Conservation (phyloP, 1,284 basidiomycete species). For the Vanrija sp. region DNA sequence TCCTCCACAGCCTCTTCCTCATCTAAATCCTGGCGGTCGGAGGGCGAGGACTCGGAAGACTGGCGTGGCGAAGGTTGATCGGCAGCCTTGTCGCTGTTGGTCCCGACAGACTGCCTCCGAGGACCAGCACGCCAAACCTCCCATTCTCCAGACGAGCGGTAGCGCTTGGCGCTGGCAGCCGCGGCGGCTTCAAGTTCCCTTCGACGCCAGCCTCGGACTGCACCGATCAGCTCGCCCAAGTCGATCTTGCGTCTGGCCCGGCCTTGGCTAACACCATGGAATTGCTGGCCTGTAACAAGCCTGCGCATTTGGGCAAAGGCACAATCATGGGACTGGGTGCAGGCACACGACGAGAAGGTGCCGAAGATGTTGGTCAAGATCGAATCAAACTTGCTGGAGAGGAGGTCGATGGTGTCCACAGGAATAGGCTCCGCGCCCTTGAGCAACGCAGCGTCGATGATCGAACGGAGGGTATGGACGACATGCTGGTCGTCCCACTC, state of each 20-base stretch:
- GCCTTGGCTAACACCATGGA: conserved; percentile 17
- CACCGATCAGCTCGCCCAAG: conserved; percentile 66
- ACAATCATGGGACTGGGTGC: conserved; percentile 63
- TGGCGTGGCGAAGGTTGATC: neutral
- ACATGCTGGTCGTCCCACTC: conserved; percentile 94
- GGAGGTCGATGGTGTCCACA: conserved; percentile 23
- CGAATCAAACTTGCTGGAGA: conserved; percentile 61
- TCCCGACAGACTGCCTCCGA: neutral
- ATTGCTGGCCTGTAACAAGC: conserved; percentile 51
- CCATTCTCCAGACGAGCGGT: conserved; percentile 17
- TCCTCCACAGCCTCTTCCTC: neutral
- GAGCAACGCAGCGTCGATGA: conserved; percentile 28
- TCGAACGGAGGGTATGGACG: conserved; percentile 63
- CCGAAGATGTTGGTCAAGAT: conserved; percentile 69
- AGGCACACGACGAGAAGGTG: conserved; percentile 74
- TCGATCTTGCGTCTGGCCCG: conserved; percentile 48
- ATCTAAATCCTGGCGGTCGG: neutral
- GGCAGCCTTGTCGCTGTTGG: neutral
- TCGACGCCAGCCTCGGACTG: conserved; percentile 60
- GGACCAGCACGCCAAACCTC: conserved; percentile 16
- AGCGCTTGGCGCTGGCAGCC: conserved; percentile 24
- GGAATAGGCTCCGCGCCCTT: conserved; percentile 12
- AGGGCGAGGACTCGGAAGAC: neutral
- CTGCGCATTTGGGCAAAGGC: conserved; percentile 63
- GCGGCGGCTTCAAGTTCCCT: conserved; percentile 38